Percentiles rank a stretch among this genome's conserved stretches.
Conservation (phyloP, 1,139 yeast genomes). For the Yarrowia galli region DNA sequence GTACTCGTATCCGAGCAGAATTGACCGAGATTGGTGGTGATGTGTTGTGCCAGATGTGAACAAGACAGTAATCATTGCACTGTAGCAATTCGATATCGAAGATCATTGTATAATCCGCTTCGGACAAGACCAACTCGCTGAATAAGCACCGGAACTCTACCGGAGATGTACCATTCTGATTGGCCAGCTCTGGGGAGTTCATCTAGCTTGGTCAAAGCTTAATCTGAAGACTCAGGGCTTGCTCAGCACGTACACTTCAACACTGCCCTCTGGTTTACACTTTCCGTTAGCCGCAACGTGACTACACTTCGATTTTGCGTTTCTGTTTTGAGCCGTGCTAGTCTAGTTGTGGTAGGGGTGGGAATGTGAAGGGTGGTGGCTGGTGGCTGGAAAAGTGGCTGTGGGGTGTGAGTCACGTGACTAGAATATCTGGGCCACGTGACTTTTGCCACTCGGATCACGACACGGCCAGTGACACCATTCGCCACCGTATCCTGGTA, state of each 20-base stretch:
- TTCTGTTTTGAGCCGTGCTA: neutral
- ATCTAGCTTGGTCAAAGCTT: neutral
- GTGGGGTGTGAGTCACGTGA: neutral
- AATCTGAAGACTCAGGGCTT: no score
- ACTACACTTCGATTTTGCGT: neutral
- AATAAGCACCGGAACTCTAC: neutral
- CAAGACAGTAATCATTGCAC: no score
- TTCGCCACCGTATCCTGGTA: neutral
- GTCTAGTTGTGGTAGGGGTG: neutral
- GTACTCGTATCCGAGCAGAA: neutral
- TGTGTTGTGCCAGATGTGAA: no score
- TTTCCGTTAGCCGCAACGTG: constrained; percentile 8
- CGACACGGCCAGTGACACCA: neutral
- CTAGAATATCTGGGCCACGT: neutral
- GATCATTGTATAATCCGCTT: no score
- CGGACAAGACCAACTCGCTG: neutral
- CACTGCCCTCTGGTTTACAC: neutral
- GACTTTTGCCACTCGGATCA: neutral
- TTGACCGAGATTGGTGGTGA: neutral
- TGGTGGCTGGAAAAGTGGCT: no score
- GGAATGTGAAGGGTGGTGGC: no score
- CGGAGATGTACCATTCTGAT: neutral
- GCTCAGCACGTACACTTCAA: no score
- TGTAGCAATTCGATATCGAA: no score
- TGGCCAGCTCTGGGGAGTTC: neutral